Evolutionary conservation across 352 stramenopile genomes (phyloP).

Genomic region (Pythium rhizo-oryzae): DNA sequence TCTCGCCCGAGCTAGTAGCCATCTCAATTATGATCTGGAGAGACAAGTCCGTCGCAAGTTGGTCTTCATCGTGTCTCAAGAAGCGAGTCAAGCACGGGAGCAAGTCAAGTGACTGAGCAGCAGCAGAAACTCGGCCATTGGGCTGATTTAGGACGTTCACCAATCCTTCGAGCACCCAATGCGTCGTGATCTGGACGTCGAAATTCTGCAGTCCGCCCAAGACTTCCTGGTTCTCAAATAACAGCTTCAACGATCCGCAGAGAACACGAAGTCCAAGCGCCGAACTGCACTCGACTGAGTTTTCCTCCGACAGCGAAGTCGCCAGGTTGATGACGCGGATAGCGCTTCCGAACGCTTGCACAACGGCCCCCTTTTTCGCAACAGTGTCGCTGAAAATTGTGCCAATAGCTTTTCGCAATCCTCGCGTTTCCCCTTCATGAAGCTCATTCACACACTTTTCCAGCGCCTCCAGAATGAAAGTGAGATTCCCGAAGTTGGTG

Average conservation of each 20-base stretch:
- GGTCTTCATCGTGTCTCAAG: slow-evolving; percentile 68
- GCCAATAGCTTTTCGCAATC: slow-evolving; percentile 40
- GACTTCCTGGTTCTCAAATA: slow-evolving; percentile 77
- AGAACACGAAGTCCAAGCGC: slow-evolving; percentile 70
- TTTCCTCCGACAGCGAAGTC: slow-evolving; percentile 73
- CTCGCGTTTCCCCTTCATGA: slow-evolving; percentile 47
- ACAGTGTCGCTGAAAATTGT: slow-evolving; percentile 52
- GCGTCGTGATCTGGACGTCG: slow-evolving; percentile 69
- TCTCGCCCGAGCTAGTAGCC: slow-evolving; percentile 74
- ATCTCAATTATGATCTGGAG: slow-evolving; percentile 86
- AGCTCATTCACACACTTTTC: slow-evolving; percentile 84
- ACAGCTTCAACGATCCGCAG: slow-evolving; percentile 70
- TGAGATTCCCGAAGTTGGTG: slow-evolving; percentile 66
- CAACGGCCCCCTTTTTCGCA: slow-evolving; percentile 58
- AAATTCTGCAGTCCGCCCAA: slow-evolving; percentile 55
- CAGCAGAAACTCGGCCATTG: slow-evolving; percentile 78
- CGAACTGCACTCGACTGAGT: slow-evolving; percentile 75
- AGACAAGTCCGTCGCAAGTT: slow-evolving; percentile 70
- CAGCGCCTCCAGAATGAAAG: slow-evolving; percentile 69
- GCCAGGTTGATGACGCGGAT: slow-evolving; percentile 81
- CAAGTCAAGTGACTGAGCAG: slow-evolving; percentile 80
- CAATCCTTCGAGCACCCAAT: slow-evolving; percentile 81
- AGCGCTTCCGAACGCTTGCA: slow-evolving; percentile 72
- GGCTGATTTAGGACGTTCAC: slow-evolving; percentile 84
- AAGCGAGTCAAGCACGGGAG: slow-evolving; percentile 80